Base-by-base conservation (phyloP, 768 basidiomycete species). In the Mycena haematopus region DNA sequence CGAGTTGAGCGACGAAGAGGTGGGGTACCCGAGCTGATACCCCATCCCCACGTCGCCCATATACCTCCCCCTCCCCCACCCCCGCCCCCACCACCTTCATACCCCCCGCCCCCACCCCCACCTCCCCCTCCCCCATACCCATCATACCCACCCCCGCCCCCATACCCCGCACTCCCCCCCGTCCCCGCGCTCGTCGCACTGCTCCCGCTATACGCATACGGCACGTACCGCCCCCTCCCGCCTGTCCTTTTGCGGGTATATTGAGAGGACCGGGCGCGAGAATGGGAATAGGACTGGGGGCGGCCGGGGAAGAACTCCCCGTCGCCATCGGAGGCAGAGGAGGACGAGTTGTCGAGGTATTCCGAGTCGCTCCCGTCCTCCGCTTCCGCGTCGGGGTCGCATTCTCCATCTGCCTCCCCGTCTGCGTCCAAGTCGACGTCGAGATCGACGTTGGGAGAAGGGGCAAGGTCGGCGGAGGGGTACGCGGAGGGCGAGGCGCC, bases 251-350 rank as follows among this genome's bases (percentile, higher is more conserved):
- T 6, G 40, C 6, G 2, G 40, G 40, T 17, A 21, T 40, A 10
- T 40, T 27, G 2, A 40, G 15, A 2, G 53, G n/a, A n/a, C n/a
- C n/a, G n/a, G n/a, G n/a, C n/a, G n/a, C n/a, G n/a, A n/a, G n/a
- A n/a, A n/a, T n/a, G n/a, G n/a, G n/a, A n/a, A n/a, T n/a, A n/a
- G n/a, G n/a, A n/a, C n/a, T n/a, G n/a, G n/a, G n/a, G n/a, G n/a
- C n/a, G n/a, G n/a, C n/a, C n/a, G n/a, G n/a, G 53, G 10, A 54
- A 19, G 27, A 58, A 66, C 69, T 79, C 58, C 55, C 67, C 63
- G 31, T 72, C 57, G 52, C 35, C 40, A 63, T 52, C 65, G 53
- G n/a, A n/a, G n/a, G n/a, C n/a, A n/a, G n/a, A n/a, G n/a, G n/a
- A n/a, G n/a, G n/a, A n/a, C n/a, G n/a, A n/a, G n/a, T 69, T 66